phyloP scores from a whole-genome alignment of 225 moss, liverwort and hornwort species.

The Thuidium tamariscinum region DNA sequence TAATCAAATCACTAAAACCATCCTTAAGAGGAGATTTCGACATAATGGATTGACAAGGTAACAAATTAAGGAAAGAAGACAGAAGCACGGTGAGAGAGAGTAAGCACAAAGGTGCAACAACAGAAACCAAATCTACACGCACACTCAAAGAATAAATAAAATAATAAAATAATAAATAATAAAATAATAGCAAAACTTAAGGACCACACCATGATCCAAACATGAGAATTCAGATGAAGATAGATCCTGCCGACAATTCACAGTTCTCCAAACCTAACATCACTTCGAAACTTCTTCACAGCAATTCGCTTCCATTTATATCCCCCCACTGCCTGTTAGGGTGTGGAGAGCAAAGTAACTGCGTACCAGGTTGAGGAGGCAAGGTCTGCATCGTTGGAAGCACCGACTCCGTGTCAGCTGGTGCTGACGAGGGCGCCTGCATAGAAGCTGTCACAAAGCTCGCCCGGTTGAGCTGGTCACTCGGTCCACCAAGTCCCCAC shows the following conservation, averaged over 20 bases:
- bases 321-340: neutral
- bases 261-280: conserved; percentile 9
- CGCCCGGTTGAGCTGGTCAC: conserved; percentile 11
- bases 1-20: neutral
- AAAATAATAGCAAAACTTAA: neutral
- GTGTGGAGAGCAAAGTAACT: conserved; percentile 1
- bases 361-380: conserved; percentile 46
- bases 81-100: neutral
- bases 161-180: neutral
- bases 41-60: neutral
- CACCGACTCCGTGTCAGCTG: conserved; percentile 39
- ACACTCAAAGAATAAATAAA: neutral
- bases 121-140: neutral
- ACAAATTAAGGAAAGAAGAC: neutral
- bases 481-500: conserved; percentile 14
- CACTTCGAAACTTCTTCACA: neutral
- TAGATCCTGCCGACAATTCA: neutral
- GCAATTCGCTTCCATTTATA: neutral
- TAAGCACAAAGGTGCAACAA: neutral
- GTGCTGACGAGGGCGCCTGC: conserved; percentile 43
- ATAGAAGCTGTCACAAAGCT: conserved; percentile 26
- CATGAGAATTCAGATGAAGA: neutral
- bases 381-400: conserved; percentile 61
- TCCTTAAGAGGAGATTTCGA: neutral
- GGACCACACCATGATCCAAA: neutral